These are phyloP conservation scores for Tieghemiomyces parasiticus DNA, from an alignment of 192 early-diverging fungal species.

Conservation along the genomic window DNA sequence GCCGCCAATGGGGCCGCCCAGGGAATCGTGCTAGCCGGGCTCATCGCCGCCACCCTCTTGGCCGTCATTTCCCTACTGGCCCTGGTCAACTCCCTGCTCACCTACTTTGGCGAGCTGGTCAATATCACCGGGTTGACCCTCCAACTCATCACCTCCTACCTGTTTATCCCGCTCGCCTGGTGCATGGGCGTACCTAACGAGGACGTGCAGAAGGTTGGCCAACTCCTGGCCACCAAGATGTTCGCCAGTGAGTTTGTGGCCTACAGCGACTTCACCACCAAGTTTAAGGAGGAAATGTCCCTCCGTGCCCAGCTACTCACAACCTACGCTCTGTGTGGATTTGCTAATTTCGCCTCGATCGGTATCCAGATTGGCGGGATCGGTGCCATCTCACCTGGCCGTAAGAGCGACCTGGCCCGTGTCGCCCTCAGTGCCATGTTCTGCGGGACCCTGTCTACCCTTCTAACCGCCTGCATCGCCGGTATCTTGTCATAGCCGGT, in stretches of 20 bases:
- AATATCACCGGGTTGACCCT: constrained; percentile 41
- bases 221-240: constrained; percentile 59
- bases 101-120: constrained; percentile 54
- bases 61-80: constrained; percentile 56
- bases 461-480: constrained; percentile 66
- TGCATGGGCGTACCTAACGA: constrained; percentile 44
- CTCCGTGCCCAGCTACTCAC: constrained; percentile 32
- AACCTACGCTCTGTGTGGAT: constrained; percentile 76
- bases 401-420: constrained; percentile 50
- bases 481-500: constrained; percentile 47
- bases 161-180: constrained; percentile 63
- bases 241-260: constrained; percentile 85
- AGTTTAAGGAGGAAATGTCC: constrained; percentile 23
- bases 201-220: constrained; percentile 38
- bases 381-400: constrained; percentile 55
- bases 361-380: constrained; percentile 67
- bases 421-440: constrained; percentile 68
- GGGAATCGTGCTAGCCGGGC: constrained; percentile 57
- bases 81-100: constrained; percentile 49
- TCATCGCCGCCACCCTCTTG: constrained; percentile 63
- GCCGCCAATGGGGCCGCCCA: constrained; percentile 67
- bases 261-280: constrained; percentile 26
- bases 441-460: constrained; percentile 62
- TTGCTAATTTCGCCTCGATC: constrained; percentile 71
- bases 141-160: constrained; percentile 53